Percentiles rank a stretch among this genome's conserved stretches.
Evolutionary conservation across 495 filamentous ascomycete species (phyloP).

Genomic region (Hypoxylon intermedium): DNA sequence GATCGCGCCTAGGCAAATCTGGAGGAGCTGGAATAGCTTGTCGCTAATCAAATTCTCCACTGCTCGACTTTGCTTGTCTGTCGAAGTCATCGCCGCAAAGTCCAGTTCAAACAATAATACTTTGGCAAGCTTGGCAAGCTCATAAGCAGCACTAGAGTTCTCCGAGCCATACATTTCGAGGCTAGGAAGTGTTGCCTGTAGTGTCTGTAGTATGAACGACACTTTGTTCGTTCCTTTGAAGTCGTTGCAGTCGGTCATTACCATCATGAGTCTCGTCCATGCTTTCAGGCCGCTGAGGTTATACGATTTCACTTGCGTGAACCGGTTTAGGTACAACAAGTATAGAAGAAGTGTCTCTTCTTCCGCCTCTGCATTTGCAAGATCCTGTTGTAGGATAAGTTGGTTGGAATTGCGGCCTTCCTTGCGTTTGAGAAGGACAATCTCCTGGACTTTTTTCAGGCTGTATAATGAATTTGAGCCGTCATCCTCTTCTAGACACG

Average conservation of each 20-base stretch:
- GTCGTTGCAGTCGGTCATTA: conserved; percentile 79
- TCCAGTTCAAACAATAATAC: conserved; percentile 77
- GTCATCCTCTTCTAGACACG: conserved; percentile 62
- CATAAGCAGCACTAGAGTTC: conserved; percentile 68
- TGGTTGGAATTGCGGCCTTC: conserved; percentile 60
- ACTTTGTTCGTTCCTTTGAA: conserved; percentile 71
- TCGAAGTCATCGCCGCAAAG: conserved; percentile 52
- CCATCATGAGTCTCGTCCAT: conserved; percentile 81
- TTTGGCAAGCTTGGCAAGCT: conserved; percentile 79
- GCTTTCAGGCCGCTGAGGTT: conserved; percentile 71
- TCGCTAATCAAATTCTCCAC: conserved; percentile 80
- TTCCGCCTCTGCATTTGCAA: conserved; percentile 64
- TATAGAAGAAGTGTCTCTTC: conserved; percentile 62
- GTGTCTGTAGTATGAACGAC: conserved; percentile 78
- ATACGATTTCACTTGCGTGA: conserved; percentile 62
- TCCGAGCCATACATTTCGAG: conserved; percentile 74
- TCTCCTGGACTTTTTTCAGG: conserved; percentile 67
- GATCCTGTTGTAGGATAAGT: conserved; percentile 62
- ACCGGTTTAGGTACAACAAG: conserved; percentile 69
- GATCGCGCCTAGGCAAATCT: conserved; percentile 77
- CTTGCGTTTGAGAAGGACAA: conserved; percentile 62
- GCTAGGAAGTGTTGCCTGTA: conserved; percentile 86
- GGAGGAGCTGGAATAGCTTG: conserved; percentile 89
- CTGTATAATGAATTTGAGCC: conserved; percentile 62
- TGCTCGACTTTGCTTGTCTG: conserved; percentile 55